Percentiles rank a stretch among this genome's conserved stretches.
These are phyloP conservation scores for Calophaca sinica DNA, from an alignment of 306 rosid species.

Conservation along the genomic window DNA sequence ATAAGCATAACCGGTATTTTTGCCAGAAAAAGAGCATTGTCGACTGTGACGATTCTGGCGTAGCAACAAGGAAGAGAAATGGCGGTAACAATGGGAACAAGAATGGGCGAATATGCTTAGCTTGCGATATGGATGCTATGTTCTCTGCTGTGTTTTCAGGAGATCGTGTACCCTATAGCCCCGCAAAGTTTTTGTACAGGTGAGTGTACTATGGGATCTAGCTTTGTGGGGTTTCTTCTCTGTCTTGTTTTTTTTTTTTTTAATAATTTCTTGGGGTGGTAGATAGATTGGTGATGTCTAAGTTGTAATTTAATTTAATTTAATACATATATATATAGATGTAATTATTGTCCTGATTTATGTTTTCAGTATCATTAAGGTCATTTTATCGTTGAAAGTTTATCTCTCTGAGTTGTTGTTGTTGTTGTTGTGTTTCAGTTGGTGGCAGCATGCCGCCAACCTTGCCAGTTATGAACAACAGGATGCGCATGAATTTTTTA, in stretches of 20 bases:
- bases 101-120: conserved; percentile 66
- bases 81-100: conserved; percentile 48
- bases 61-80: conserved; percentile 45
- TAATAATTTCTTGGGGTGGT: not conserved
- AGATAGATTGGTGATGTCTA: conserved; percentile 1
- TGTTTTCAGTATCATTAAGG: not conserved
- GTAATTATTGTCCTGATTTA: conserved; percentile 12
- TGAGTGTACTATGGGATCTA: conserved; percentile 37
- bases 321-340: not conserved
- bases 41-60: conserved; percentile 39
- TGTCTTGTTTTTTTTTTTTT: not conserved
- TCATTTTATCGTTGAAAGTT: conserved; percentile 5
- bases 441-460: conserved; percentile 99
- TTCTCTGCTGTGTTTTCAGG: conserved; percentile 85
- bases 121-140: conserved; percentile 86
- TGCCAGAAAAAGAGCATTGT: conserved; percentile 71
- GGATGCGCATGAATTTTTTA: conserved; percentile 98
- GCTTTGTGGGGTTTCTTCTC: not conserved
- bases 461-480: conserved; percentile 97
- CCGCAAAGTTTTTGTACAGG: conserved; percentile 93
- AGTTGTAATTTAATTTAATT: not conserved
- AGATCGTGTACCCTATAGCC: conserved; percentile 86
- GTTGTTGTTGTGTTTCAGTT: conserved; percentile 58
- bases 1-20: conserved; percentile 76
- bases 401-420: conserved; percentile 34